Evolutionary conservation across 169 alveolate genomes (phyloP).

Genomic region (Neospora caninum): DNA sequence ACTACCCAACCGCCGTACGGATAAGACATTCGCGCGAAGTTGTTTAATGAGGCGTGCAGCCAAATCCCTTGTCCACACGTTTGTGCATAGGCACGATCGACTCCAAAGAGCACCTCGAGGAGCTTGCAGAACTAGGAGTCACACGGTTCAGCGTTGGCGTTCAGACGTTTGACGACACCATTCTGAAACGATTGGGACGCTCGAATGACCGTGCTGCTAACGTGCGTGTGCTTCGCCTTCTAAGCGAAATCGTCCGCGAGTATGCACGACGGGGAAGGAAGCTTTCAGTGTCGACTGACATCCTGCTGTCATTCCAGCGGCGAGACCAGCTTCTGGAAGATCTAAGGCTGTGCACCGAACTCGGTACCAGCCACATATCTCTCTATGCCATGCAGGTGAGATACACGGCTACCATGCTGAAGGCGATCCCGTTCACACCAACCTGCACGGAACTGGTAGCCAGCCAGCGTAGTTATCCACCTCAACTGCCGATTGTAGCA

Average conservation of each 20-base stretch:
- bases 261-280: not conserved
- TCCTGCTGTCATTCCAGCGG: not conserved
- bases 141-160: not conserved
- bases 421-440: not conserved
- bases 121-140: not conserved
- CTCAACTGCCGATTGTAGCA: too few species aligned
- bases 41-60: not conserved
- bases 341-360: not conserved
- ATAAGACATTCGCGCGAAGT: not conserved
- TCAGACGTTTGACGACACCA: not conserved
- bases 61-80: not conserved
- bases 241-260: not conserved
- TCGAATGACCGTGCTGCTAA: not conserved
- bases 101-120: not conserved
- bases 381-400: not conserved
- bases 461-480: too few species aligned
- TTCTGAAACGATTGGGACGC: not conserved
- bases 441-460: too few species aligned
- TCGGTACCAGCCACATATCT: not conserved
- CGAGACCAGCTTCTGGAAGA: not conserved
- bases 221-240: not conserved
- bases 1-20: not conserved
- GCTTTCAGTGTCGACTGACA: not conserved
- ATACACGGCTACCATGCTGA: not conserved
- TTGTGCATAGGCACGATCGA: not conserved